Evolutionary conservation across 2,329 filamentous ascomycete species (phyloP).

Genomic region (Lasiodiplodia gonubiensis): DNA sequence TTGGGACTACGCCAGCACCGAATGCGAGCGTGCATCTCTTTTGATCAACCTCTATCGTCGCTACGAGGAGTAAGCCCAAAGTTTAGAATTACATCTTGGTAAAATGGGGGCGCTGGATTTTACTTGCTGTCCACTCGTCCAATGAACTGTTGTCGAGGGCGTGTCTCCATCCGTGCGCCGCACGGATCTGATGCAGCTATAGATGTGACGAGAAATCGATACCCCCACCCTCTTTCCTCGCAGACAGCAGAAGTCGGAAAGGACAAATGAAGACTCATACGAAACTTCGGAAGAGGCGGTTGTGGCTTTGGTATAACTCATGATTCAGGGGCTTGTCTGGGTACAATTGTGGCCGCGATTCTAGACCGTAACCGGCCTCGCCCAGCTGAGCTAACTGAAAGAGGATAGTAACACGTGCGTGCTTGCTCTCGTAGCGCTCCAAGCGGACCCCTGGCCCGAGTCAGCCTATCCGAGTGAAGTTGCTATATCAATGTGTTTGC

Average conservation of each 20-base stretch:
- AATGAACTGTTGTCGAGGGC: not conserved
- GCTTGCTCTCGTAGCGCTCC: conserved; percentile 6
- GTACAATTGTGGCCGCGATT: conserved; percentile 3
- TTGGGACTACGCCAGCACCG: too few species aligned
- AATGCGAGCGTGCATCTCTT: too few species aligned
- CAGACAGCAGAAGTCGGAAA: not conserved
- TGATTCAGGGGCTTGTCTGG: not conserved
- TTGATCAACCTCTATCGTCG: too few species aligned
- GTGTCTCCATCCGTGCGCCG: not conserved
- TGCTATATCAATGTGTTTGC: not conserved
- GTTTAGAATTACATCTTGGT: too few species aligned
- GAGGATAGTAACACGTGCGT: conserved; percentile 13
- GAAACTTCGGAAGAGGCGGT: not conserved
- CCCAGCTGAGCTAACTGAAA: conserved; percentile 8
- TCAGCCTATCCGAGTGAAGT: not conserved
- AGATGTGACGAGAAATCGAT: not conserved
- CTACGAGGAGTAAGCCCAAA: too few species aligned
- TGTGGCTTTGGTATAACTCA: not conserved
- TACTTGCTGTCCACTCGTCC: not conserved
- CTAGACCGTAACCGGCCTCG: conserved; percentile 7
- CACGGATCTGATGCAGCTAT: not conserved
- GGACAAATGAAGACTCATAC: not conserved
- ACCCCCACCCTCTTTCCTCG: not conserved
- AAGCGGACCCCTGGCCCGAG: conserved; percentile 16
- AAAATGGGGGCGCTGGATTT: too few species aligned